phyloP scores from a whole-genome alignment of 1,284 basidiomycete genomes.

The Malassezia arunalokei region DNA sequence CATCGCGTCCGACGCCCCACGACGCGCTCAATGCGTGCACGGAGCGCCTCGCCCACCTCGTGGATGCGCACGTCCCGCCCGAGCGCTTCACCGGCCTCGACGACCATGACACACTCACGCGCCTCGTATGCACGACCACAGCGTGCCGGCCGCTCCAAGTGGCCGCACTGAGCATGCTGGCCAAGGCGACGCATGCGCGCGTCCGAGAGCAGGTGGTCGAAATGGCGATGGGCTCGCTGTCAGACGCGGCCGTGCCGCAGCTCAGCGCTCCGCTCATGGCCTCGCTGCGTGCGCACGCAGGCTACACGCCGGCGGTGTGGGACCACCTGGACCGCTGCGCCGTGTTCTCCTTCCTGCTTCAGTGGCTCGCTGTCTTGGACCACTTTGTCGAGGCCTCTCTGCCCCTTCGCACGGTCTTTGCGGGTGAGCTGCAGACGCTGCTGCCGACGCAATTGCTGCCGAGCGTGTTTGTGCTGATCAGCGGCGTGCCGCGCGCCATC shows the following conservation, averaged over 20 bases:
- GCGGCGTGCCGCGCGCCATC: constrained; percentile 20
- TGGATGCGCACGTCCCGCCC: constrained; percentile 19
- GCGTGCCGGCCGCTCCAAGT: constrained; percentile 26
- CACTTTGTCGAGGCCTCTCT: constrained; percentile 75
- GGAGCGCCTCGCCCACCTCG: constrained; percentile 26
- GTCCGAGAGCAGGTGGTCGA: constrained; percentile 36
- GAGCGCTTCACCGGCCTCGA: constrained; percentile 17
- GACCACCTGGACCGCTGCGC: background rate
- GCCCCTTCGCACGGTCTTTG: constrained; percentile 66
- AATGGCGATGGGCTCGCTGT: constrained; percentile 13
- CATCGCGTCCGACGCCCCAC: background rate
- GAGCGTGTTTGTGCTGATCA: constrained; percentile 59
- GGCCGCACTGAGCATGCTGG: constrained; percentile 21
- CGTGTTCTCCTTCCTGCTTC: constrained; percentile 54
- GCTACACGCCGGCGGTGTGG: constrained; percentile 1
- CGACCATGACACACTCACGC: constrained; percentile 15
- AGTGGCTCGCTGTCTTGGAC: constrained; percentile 81
- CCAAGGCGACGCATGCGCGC: constrained; percentile 18
- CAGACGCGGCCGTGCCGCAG: background rate
- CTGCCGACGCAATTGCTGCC: constrained; percentile 61
- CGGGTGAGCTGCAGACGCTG: constrained; percentile 69
- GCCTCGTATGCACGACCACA: constrained; percentile 18
- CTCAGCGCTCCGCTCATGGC: background rate
- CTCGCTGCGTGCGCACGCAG: background rate
- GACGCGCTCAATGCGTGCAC: background rate